Base-by-base conservation (phyloP, 164 flowering plant species). In the Sedum album region DNA sequence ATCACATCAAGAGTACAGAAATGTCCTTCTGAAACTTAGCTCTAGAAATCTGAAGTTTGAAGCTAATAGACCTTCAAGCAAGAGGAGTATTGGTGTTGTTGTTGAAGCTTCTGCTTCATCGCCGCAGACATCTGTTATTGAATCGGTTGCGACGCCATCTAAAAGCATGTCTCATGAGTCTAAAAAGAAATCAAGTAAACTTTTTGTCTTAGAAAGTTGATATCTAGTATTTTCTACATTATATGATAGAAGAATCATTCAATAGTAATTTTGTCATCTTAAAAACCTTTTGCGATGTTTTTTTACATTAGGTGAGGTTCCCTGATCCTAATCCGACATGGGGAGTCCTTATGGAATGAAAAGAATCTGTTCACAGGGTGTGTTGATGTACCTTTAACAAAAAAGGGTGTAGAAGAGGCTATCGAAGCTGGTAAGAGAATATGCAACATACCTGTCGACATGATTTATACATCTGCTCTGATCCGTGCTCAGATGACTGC, bases 401-500 rank as follows among this genome's bases (percentile, higher is more conserved):
- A 82, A 75, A 95, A 86, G 72, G 99, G 97, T 61, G 92, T 95
- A 48, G 96, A 90, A 74, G 99, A 95, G 84, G 97, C 99, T 57
- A 83, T 90, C 76, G 97, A 88, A 79, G 99, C 96, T 78, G 99
- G 99, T 31, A 90, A 82, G 80, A 88, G 94, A 82, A 92, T 95
- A 67, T 86, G 96, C 83, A 87, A 88, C 71, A 90, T 95, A 75
- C 99, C 99, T 31, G 84, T 95, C 36, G 99, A 95, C 79, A 73
- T 88, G 84, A 92, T 95, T 53, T 92, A 75, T 70, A 95, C 99
- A 18, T 95, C 99, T 60, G 80, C 92, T 6, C 72, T 95, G 53
- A 90, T 95, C 70, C 99, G 99, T 70, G 94, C 97, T 1, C 96
- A 95, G 80, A 95, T 95, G 97, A 95, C 99, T 57, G 97, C 97